Percentiles rank a stretch among this genome's conserved stretches.
phyloP scores from a whole-genome alignment of 148 eudicot species.

The Amaranthus cruentus region DNA sequence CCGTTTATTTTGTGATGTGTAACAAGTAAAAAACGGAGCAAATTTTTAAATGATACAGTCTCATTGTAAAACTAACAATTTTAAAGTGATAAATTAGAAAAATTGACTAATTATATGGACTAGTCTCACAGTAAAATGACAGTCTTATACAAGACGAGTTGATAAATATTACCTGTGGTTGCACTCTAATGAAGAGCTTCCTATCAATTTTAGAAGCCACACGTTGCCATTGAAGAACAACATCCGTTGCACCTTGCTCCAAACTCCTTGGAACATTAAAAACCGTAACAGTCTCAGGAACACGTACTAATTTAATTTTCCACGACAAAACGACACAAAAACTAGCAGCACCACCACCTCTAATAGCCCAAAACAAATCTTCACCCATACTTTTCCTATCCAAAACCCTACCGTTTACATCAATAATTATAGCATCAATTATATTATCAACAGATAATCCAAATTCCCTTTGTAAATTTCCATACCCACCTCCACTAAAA shows the following conservation, averaged over 20 bases:
- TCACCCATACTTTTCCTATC: constrained; percentile 46
- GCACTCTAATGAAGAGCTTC: constrained; percentile 31
- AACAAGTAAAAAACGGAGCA: no score
- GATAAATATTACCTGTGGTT: constrained; percentile 7
- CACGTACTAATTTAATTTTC: constrained; percentile 33
- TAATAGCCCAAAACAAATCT: constrained; percentile 43
- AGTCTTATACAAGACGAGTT: no score
- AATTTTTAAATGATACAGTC: no score
- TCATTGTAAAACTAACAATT: no score
- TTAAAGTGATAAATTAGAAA: no score
- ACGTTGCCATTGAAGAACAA: constrained; percentile 45
- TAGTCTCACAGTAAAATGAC: not conserved
- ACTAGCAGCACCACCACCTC: constrained; percentile 55
- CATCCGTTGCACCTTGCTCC: constrained; percentile 27
- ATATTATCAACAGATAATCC: constrained; percentile 41
- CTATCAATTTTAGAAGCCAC: constrained; percentile 30
- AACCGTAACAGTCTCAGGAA: constrained; percentile 46
- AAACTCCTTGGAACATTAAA: constrained; percentile 30
- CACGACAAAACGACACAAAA: constrained; percentile 42
- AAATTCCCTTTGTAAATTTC: constrained; percentile 40
- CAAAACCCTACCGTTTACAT: constrained; percentile 36
- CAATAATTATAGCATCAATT: constrained; percentile 41
- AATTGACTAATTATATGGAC: constrained; percentile 1
- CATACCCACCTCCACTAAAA: constrained; percentile 58
- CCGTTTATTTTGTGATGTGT: no score